Conservation (phyloP, 352 stramenopile genomes). For the Phytophthora ramorum region DNA sequence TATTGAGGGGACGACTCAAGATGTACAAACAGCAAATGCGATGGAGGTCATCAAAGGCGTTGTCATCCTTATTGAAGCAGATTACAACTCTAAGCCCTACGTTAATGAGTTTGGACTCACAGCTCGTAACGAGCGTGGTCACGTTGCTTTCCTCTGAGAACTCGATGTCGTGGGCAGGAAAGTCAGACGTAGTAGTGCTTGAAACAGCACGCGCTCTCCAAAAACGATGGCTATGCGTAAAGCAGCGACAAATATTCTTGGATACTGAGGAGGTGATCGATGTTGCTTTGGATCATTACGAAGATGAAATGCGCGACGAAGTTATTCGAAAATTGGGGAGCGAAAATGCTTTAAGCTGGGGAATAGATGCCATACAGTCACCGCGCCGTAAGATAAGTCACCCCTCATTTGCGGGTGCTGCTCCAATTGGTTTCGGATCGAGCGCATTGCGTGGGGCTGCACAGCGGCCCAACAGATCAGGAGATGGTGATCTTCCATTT, state of each 20-base stretch:
- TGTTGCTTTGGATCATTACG: conserved; percentile 68
- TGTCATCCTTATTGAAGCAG: conserved; percentile 77
- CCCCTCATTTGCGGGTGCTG: conserved; percentile 18
- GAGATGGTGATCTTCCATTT: conserved; percentile 54
- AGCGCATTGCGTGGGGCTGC: conserved; percentile 12
- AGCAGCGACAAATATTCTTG: conserved; percentile 75
- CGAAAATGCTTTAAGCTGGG: conserved; percentile 86
- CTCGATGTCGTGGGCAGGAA: conserved; percentile 37
- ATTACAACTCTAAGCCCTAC: conserved; percentile 48
- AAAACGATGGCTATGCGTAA: conserved; percentile 71
- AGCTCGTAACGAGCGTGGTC: conserved; percentile 70
- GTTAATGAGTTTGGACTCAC: conserved; percentile 60
- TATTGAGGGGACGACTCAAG: conserved; percentile 63
- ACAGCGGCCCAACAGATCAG: conserved; percentile 15
- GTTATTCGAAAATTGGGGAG: conserved; percentile 74
- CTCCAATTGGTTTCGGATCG: conserved; percentile 7
- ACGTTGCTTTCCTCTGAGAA: conserved; percentile 67
- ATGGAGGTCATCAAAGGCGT: conserved; percentile 80
- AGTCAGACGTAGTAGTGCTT: conserved; percentile 11
- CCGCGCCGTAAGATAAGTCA: conserved; percentile 57
- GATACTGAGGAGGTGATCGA: conserved; percentile 79
- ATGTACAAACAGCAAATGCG: conserved; percentile 84
- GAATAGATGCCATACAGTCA: conserved; percentile 83
- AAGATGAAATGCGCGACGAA: conserved; percentile 61
- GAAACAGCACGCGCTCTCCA: conserved; percentile 51